Evolutionary conservation across 2,329 filamentous ascomycete species (phyloP).

Genomic region (Exophiala aquamarina): DNA sequence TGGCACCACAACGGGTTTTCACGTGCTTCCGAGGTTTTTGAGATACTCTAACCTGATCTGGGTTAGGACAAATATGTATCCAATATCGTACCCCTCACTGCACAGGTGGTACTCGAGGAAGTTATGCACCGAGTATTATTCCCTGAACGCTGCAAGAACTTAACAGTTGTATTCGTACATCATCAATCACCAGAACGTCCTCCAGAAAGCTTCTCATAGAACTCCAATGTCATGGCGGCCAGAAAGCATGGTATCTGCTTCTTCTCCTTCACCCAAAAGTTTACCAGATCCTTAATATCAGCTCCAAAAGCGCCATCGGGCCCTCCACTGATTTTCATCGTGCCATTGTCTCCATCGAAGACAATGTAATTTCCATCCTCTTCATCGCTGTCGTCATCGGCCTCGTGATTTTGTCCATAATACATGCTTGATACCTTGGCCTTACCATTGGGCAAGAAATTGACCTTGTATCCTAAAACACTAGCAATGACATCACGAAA

Average conservation of each 20-base stretch:
- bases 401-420: conserved; percentile 71
- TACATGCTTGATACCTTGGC: conserved; percentile 88
- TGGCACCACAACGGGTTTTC: too few species aligned
- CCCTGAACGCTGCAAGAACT: neutral
- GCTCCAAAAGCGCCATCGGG: conserved; percentile 81
- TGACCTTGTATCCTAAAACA: conserved; percentile 89
- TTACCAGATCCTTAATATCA: conserved; percentile 81
- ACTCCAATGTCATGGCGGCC: conserved; percentile 86
- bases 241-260: conserved; percentile 93
- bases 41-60: too few species aligned
- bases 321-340: conserved; percentile 96
- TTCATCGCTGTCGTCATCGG: conserved; percentile 35
- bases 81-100: too few species aligned
- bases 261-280: conserved; percentile 93
- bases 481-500: conserved; percentile 94
- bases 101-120: too few species aligned
- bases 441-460: conserved; percentile 95
- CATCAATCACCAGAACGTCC: conserved; percentile 1
- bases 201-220: conserved; percentile 66
- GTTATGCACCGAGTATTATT: neutral
- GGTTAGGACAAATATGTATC: too few species aligned
- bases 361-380: conserved; percentile 62
- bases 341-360: conserved; percentile 90
- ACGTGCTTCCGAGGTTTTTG: too few species aligned
- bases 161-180: neutral